A percentile compares a stretch with the other conserved stretches of the same genome.
Conservation (phyloP, 306 rosid species). For the Cucurbita ficifolia region DNA sequence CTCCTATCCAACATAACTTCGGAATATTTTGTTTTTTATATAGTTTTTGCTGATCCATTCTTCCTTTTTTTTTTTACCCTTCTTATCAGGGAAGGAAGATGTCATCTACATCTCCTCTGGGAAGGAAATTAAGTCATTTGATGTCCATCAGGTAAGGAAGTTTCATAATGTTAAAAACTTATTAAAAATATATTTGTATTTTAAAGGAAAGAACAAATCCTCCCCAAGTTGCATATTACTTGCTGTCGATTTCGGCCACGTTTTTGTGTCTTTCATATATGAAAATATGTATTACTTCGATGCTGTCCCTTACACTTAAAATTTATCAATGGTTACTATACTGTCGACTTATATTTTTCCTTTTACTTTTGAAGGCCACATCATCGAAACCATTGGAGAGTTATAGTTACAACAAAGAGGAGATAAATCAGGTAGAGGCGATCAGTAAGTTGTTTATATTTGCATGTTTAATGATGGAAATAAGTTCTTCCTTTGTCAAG, state of each 20-base stretch:
- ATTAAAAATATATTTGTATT: not conserved
- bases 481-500: not conserved
- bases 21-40: not conserved
- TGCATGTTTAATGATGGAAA: not conserved
- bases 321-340: not conserved
- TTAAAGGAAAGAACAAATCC: not conserved
- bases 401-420: constrained; percentile 69
- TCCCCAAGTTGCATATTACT: not conserved
- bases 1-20: not conserved
- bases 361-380: constrained; percentile 36
- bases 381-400: constrained; percentile 53
- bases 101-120: constrained; percentile 55
- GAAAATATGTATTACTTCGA: not conserved
- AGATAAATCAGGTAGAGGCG: constrained; percentile 67
- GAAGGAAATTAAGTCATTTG: constrained; percentile 76
- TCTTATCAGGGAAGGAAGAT: constrained; percentile 69
- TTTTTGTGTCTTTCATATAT: not conserved
- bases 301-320: not conserved
- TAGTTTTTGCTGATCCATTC: constrained; percentile 2
- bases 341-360: not conserved
- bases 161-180: not conserved
- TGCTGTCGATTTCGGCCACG: not conserved
- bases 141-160: constrained; percentile 61
- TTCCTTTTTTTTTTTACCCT: not conserved
- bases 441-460: not conserved